phyloP scores from a whole-genome alignment of 345 rosid genomes.

The Syzygium jambos region DNA sequence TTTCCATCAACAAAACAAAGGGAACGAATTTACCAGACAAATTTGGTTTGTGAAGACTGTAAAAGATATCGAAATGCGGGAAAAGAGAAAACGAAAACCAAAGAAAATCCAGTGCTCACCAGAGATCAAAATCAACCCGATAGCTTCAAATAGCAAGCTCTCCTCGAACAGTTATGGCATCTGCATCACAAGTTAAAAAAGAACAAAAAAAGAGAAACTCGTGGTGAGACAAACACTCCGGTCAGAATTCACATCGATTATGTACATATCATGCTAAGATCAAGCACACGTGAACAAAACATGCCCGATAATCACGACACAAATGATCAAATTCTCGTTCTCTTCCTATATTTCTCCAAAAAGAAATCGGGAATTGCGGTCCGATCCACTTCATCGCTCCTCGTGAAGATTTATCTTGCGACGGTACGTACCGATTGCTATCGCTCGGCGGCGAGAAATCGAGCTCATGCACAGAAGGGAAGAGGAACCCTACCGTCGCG shows the following conservation, averaged over 20 bases:
- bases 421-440: not conserved
- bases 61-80: slow-evolving; percentile 12
- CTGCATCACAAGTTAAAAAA: not conserved
- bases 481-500: not conserved
- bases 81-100: slow-evolving; percentile 39
- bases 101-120: slow-evolving; percentile 5
- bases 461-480: not conserved
- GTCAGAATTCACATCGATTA: not conserved
- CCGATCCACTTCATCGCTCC: not conserved
- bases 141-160: not conserved
- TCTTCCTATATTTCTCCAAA: not conserved
- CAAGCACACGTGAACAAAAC: not conserved
- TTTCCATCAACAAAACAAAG: not conserved
- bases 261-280: not conserved
- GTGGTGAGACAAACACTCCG: not conserved
- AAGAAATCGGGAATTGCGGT: not conserved
- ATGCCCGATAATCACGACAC: not conserved
- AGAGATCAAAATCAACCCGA: not conserved
- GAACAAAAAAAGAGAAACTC: not conserved
- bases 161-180: not conserved
- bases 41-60: not conserved
- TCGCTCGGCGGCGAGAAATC: not conserved
- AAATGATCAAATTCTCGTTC: not conserved
- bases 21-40: not conserved
- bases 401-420: not conserved